Conservation (phyloP, 768 basidiomycete species). For the Tulasnella sp. region DNA sequence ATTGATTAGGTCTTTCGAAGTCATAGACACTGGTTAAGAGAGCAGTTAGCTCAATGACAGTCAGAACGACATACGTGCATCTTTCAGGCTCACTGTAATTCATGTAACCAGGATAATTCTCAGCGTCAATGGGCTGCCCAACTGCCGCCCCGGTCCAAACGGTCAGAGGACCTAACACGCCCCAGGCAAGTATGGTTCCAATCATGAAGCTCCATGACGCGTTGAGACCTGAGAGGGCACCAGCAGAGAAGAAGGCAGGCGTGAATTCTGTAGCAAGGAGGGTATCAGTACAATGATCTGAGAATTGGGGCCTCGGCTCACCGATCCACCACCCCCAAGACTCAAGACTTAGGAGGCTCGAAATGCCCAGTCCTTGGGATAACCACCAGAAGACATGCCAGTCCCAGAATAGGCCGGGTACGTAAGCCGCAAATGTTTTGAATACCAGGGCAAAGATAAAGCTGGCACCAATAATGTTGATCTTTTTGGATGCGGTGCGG, state of each 20-base stretch:
- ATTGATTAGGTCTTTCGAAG: slow-evolving; percentile 10
- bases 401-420: slow-evolving; percentile 50
- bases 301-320: not conserved
- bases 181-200: slow-evolving; percentile 26
- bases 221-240: slow-evolving; percentile 27
- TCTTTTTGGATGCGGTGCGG: slow-evolving; percentile 52
- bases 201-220: slow-evolving; percentile 26
- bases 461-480: slow-evolving; percentile 48
- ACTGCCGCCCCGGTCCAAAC: slow-evolving; percentile 19
- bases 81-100: slow-evolving; percentile 24
- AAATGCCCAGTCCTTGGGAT: not conserved
- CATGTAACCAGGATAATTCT: slow-evolving; percentile 18
- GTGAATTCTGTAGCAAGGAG: slow-evolving; percentile 8
- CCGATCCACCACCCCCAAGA: slow-evolving; percentile 30
- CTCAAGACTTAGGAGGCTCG: not conserved
- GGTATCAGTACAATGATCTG: not conserved
- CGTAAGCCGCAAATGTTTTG: slow-evolving; percentile 56
- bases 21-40: slow-evolving; percentile 23
- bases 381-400: slow-evolving; percentile 29
- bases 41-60: not conserved
- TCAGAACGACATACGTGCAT: not conserved
- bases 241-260: slow-evolving; percentile 20
- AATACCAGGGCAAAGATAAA: slow-evolving; percentile 50
- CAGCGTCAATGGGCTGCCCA: slow-evolving; percentile 18
- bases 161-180: slow-evolving; percentile 22